phyloP scores from a whole-genome alignment of 129 eudicot genomes.

The Deinandra increscens region DNA sequence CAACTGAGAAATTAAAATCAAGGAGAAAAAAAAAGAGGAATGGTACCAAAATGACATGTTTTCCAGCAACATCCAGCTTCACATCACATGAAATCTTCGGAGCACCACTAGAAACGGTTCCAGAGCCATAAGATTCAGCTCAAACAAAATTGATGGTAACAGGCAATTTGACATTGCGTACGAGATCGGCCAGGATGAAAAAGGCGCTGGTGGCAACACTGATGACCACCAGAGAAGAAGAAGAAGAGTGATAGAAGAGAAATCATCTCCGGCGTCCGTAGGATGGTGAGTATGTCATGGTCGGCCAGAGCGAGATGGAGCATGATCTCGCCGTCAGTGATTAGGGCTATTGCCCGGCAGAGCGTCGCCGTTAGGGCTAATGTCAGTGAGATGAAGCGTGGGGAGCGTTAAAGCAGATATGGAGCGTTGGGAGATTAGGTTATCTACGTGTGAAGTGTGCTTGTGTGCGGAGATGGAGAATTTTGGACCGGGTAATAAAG shows the following conservation, averaged over 20 bases:
- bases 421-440: too few species aligned
- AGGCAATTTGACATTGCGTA: constrained; percentile 51
- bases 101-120: constrained; percentile 59
- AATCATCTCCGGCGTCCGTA: constrained; percentile 33
- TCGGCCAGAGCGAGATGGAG: too few species aligned
- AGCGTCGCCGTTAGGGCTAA: too few species aligned
- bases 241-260: neutral
- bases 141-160: constrained; percentile 67
- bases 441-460: too few species aligned
- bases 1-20: too few species aligned
- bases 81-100: constrained; percentile 55
- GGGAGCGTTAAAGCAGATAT: too few species aligned
- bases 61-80: constrained; percentile 58
- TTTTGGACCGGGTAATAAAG: too few species aligned
- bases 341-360: too few species aligned
- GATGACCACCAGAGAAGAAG: constrained; percentile 50
- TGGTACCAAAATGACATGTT: constrained; percentile 70
- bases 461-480: too few species aligned
- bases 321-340: too few species aligned
- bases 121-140: constrained; percentile 63
- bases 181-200: constrained; percentile 82
- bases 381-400: too few species aligned
- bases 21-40: neutral
- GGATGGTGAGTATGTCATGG: constrained; percentile 42
- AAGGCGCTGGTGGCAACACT: constrained; percentile 95